Base-by-base conservation (phyloP, 768 basidiomycete species). In the Phanerodontia chrysosporium region DNA sequence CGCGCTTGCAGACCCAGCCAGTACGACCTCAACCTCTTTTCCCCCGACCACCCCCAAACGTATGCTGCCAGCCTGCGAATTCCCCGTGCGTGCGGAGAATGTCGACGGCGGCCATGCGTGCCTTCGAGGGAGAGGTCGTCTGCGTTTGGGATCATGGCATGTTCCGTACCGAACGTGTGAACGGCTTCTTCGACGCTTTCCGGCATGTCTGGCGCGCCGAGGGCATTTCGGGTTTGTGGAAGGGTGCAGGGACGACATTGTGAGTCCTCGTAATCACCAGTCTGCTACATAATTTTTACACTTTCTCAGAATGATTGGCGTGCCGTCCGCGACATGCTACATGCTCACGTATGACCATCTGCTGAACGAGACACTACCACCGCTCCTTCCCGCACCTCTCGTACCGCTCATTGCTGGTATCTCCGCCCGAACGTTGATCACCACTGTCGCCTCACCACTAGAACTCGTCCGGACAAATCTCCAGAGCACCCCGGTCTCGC, bases 271-370 rank as follows among this genome's bases (percentile, higher is more conserved):
- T 39, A 45, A 53, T 30, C 22, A 49, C 28, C 51, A 45, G 29
- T 36, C 48, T 39, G 29, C 24, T 44, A 46, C 63, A 60, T 45
- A 59, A 55, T 58, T 22, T 57, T 62, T 62, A 58, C 28, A 52
- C 24, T 9, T 42, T 42, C 10, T 42, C 35, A 95, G 95, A 52
- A 71, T 93, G 39, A 94, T 98, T 67, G 87, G 90, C 30, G 92
- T 98, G 24, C 97, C 97, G 0, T 89, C 95, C 0, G 84, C 95
- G 42, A 92, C 95, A 51, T 80, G 86, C 29, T 98, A 99, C 73
- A 99, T 99, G 84, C 80, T 98, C 59, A 92, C 92, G 21, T 98
- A 98, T 71, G 95, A 98, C 73, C 85, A 92, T 70, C 83, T 98
- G 30, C 74, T 87, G 25, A 82, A 85, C 55, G 78, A 78, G 45